phyloP scores from a whole-genome alignment of 2,329 filamentous ascomycete genomes.

The Aspergillus chevalieri region DNA sequence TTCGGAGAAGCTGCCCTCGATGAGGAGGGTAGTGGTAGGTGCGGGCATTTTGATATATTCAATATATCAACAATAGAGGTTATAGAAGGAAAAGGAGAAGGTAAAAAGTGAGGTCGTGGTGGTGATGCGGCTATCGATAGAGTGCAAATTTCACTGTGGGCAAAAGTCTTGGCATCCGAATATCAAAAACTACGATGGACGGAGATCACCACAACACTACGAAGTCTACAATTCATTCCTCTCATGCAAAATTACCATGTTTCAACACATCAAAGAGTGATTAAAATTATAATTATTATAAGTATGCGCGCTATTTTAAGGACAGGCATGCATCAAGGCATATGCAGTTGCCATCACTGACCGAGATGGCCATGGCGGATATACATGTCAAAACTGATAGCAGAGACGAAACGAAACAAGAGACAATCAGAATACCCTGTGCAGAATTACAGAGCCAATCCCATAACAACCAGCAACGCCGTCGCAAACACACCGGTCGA shows the following conservation, averaged over 20 bases:
- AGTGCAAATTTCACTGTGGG: conserved; percentile 39
- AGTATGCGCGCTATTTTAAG: too few relatives aligned
- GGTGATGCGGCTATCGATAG: conserved; percentile 24
- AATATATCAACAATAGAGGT: too few relatives aligned
- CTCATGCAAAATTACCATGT: too few relatives aligned
- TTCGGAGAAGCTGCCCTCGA: conserved; percentile 92
- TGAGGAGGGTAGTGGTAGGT: conserved; percentile 57
- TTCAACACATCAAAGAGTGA: too few relatives aligned
- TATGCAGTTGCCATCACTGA: too few relatives aligned
- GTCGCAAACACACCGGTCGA: conserved; percentile 48
- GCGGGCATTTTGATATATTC: conserved; percentile 47
- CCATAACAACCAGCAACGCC: conserved; percentile 52
- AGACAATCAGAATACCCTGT: conserved; percentile 1
- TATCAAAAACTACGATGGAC: conserved; percentile 6
- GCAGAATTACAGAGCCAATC: conserved; percentile 48
- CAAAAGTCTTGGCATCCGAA: conserved; percentile 31
- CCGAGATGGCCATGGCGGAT: too few relatives aligned
- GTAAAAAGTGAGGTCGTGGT: conserved; percentile 1
- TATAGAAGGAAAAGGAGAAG: conserved; percentile 4
- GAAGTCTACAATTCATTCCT: too few relatives aligned
- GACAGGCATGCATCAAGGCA: too few relatives aligned
- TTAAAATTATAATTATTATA: too few relatives aligned
- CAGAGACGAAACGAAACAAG: conserved; percentile 2
- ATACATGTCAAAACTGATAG: not conserved
- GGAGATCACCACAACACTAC: too few relatives aligned